A percentile compares a stretch with the other conserved stretches of the same genome.
phyloP scores from a whole-genome alignment of 2,329 filamentous ascomycete genomes.

The Aureobasidium sp. region DNA sequence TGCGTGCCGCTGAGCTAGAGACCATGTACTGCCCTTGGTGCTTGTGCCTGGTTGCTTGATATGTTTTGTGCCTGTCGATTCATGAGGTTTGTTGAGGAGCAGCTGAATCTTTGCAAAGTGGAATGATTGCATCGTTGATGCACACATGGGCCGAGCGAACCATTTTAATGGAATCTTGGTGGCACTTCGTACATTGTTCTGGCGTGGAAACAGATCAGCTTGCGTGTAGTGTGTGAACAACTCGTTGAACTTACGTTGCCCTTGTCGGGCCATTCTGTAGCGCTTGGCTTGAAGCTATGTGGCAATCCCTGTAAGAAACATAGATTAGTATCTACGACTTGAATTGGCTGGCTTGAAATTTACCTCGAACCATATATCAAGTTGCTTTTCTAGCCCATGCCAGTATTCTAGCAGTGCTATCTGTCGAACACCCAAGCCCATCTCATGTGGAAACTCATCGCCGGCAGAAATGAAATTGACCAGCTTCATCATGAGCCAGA shows the following conservation, averaged over 20 bases:
- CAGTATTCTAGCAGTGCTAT: slow-evolving; percentile 47
- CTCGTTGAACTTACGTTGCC: not conserved
- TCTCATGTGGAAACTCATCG: slow-evolving; percentile 38
- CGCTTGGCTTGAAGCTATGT: slow-evolving; percentile 52
- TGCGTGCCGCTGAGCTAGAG: slow-evolving; percentile 48
- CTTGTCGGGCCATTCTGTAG: slow-evolving; percentile 24
- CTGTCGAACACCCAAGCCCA: slow-evolving; percentile 42
- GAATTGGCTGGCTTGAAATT: too few species aligned
- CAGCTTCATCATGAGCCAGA: slow-evolving; percentile 61
- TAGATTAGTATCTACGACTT: slow-evolving; percentile 16
- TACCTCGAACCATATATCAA: slow-evolving; percentile 48
- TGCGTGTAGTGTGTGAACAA: not conserved
- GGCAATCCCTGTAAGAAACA: slow-evolving; percentile 41
- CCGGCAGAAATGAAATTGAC: slow-evolving; percentile 57
- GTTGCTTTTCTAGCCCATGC: slow-evolving; percentile 49
- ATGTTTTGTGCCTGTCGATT: slow-evolving; percentile 37
- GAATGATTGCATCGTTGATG: slow-evolving; percentile 58
- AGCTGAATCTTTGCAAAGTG: slow-evolving; percentile 58
- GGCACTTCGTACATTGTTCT: slow-evolving; percentile 17
- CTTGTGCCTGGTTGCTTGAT: not conserved
- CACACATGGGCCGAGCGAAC: slow-evolving; percentile 58
- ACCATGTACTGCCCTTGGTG: slow-evolving; percentile 30
- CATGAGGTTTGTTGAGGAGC: slow-evolving; percentile 52
- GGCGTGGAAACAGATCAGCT: not conserved
- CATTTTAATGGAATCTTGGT: slow-evolving; percentile 46